phyloP scores from a whole-genome alignment of 306 rosid genomes.

The Lathyrus tuberosus region DNA sequence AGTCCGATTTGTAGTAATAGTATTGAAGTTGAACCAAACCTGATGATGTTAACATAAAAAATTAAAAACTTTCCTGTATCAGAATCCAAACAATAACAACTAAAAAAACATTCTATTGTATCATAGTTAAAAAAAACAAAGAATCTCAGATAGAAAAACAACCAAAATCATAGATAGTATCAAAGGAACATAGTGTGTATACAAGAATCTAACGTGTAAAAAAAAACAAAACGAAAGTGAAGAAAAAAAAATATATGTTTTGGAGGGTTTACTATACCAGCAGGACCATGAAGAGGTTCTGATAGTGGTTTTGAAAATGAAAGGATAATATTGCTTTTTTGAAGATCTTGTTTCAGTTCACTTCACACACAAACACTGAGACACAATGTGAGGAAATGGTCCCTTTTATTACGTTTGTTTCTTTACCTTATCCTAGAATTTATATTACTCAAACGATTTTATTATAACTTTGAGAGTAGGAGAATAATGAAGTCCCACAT shows the following conservation, averaged over 20 bases:
- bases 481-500: no score
- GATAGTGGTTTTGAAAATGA: conserved; percentile 35
- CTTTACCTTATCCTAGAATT: not conserved
- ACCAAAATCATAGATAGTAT: no score
- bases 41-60: conserved; percentile 29
- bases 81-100: conserved; percentile 37
- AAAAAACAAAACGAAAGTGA: not conserved
- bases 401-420: conserved; percentile 17
- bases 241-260: not conserved
- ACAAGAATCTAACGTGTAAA: conserved; percentile 3
- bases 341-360: conserved; percentile 11
- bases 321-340: conserved; percentile 26
- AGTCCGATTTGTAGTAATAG: no score
- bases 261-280: conserved; percentile 10
- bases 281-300: conserved; percentile 14
- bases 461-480: no score
- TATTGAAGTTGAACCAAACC: conserved; percentile 43
- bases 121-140: conserved; percentile 6
- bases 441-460: not conserved
- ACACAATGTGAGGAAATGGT: conserved; percentile 10
- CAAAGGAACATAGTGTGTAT: not conserved
- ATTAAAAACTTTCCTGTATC: conserved; percentile 31
- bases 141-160: not conserved
- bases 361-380: conserved; percentile 13
- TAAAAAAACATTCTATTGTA: conserved; percentile 31